Percentiles rank a stretch among this genome's conserved stretches.
Evolutionary conservation across 176 grass and related monocot species (phyloP).

Genomic region (Oryza punctata): DNA sequence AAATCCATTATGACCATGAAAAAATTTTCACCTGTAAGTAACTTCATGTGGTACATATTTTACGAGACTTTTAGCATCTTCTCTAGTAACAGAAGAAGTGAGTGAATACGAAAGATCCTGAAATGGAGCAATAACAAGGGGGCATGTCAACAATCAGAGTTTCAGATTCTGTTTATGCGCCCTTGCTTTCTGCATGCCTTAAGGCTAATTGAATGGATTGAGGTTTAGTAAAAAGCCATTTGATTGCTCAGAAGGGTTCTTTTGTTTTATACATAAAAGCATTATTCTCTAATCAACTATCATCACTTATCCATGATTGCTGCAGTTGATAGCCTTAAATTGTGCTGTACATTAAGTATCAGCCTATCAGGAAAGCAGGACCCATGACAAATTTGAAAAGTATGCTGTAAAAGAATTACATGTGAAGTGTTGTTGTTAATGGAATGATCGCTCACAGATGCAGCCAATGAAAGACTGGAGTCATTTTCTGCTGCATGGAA

Average conservation of each 20-base stretch:
- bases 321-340: neutral
- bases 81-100: slow-evolving; percentile 22
- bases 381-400: neutral
- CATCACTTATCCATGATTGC: neutral
- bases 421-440: slow-evolving; percentile 32
- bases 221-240: no score
- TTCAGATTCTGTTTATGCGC: neutral
- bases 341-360: neutral
- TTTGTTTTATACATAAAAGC: neutral
- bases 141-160: neutral
- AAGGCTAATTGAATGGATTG: no score
- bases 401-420: slow-evolving; percentile 32
- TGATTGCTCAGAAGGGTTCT: neutral
- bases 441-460: slow-evolving; percentile 28
- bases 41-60: slow-evolving; percentile 8
- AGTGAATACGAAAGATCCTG: neutral
- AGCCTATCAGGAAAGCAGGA: neutral
- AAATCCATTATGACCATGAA: neutral
- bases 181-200: neutral
- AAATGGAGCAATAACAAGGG: slow-evolving; percentile 16
- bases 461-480: neutral
- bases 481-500: slow-evolving; percentile 28
- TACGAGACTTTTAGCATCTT: neutral
- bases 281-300: neutral
- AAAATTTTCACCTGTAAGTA: slow-evolving; percentile 40